phyloP scores from a whole-genome alignment of 805 yeast species.

The Lipomyces yamanashiensis region DNA sequence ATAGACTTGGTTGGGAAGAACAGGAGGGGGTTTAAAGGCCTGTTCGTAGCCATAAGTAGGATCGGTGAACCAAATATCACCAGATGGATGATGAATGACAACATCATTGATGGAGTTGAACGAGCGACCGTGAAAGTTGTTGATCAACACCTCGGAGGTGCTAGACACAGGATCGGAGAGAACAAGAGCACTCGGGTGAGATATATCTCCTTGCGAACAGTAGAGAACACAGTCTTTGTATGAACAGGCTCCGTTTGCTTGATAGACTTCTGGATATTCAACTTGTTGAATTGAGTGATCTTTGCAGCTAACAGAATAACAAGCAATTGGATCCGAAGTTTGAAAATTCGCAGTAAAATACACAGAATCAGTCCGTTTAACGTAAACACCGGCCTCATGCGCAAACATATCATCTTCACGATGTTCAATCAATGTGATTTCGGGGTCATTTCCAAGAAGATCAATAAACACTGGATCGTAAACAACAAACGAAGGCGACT shows the following conservation, averaged over 20 bases:
- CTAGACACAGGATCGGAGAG: slow-evolving; percentile 24
- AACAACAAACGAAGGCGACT: slow-evolving; percentile 20
- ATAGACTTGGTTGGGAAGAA: slow-evolving; percentile 29
- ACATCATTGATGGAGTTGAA: slow-evolving; percentile 35
- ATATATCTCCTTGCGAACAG: slow-evolving; percentile 30
- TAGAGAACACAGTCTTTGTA: slow-evolving; percentile 27
- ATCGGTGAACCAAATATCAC: slow-evolving; percentile 36
- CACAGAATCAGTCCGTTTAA: slow-evolving; percentile 27
- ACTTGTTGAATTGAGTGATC: slow-evolving; percentile 13
- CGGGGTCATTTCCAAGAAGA: slow-evolving; percentile 17
- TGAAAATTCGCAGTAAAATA: slow-evolving; percentile 34
- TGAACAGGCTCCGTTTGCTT: slow-evolving; percentile 34
- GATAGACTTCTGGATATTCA: slow-evolving; percentile 23
- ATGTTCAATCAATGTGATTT: slow-evolving; percentile 12
- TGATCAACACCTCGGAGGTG: slow-evolving; percentile 18
- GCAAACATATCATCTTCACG: slow-evolving; percentile 26
- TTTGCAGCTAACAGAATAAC: slow-evolving; percentile 22
- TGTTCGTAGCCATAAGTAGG: slow-evolving; percentile 35
- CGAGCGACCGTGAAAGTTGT: slow-evolving; percentile 33
- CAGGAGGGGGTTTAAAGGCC: slow-evolving; percentile 29
- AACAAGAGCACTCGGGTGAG: slow-evolving; percentile 25
- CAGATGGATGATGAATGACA: slow-evolving; percentile 34
- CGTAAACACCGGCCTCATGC: slow-evolving; percentile 35
- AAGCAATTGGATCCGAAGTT: slow-evolving; percentile 24
- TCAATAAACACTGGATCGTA: slow-evolving; percentile 20